These are phyloP conservation scores for Astraeus odoratus DNA, from an alignment of 768 basidiomycete genomes.

Conservation along the genomic window DNA sequence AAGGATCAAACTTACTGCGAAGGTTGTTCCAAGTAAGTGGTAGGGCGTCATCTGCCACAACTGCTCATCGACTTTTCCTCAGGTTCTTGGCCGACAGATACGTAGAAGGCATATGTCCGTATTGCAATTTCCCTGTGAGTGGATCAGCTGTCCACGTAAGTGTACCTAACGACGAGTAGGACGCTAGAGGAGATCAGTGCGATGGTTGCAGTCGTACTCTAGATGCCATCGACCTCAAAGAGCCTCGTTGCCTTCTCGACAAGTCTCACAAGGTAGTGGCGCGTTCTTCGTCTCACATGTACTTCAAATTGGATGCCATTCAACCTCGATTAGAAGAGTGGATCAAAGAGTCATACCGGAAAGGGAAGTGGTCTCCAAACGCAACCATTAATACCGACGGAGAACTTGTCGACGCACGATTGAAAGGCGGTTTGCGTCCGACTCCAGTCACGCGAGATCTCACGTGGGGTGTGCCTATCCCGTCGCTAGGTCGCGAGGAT, in stretches of 20 bases:
- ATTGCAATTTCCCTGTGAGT: too few relatives aligned
- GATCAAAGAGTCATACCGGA: conserved; percentile 75
- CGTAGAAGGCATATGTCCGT: conserved; percentile 98
- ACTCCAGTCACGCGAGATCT: conserved; percentile 92
- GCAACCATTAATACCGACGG: conserved; percentile 94
- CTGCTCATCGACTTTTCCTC: conserved; percentile 3
- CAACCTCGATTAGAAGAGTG: conserved; percentile 83
- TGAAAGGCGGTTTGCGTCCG: conserved; percentile 79
- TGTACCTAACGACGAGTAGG: conserved; percentile 36
- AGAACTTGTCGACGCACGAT: conserved; percentile 83
- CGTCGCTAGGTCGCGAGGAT: conserved; percentile 66
- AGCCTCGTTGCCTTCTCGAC: conserved; percentile 89
- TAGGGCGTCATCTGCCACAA: neutral
- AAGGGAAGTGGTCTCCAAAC: conserved; percentile 90
- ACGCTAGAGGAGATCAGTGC: conserved; percentile 98
- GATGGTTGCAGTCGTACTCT: conserved; percentile 89
- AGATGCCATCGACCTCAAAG: conserved; percentile 87
- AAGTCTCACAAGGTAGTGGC: conserved; percentile 73
- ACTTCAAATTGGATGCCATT: conserved; percentile 75
- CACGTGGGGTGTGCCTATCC: conserved; percentile 94
- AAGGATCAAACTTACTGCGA: conserved; percentile 95
- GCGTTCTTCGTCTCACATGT: conserved; percentile 83
- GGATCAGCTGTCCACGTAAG: too few relatives aligned
- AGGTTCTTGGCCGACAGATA: conserved; percentile 96
- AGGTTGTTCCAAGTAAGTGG: conserved; percentile 69